Evolutionary conservation across 306 rosid species (phyloP).

Genomic region (Corylus heterophylla): DNA sequence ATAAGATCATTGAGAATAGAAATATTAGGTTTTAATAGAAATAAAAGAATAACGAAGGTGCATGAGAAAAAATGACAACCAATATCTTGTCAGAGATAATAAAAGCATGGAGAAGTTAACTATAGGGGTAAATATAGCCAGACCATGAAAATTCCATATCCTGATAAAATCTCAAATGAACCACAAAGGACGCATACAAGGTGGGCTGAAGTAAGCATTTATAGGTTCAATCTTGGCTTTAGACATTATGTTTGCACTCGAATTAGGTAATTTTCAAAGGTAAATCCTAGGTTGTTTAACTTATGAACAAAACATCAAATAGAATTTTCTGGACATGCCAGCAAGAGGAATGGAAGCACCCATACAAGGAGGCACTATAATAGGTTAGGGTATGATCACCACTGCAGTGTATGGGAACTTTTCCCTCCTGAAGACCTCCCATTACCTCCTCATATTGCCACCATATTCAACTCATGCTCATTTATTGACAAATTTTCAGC

Average conservation of each 20-base stretch:
- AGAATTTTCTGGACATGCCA: neutral
- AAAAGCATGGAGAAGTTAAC: neutral
- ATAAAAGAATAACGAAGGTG: neutral
- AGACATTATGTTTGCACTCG: neutral
- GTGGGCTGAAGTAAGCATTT: neutral
- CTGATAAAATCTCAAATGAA: neutral
- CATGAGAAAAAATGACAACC: neutral
- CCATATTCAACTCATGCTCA: neutral
- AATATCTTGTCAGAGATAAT: neutral
- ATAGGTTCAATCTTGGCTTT: neutral
- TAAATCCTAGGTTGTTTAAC: neutral
- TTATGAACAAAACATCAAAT: neutral
- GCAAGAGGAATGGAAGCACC: neutral
- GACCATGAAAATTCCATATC: neutral
- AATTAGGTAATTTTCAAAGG: neutral
- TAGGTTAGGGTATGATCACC: neutral
- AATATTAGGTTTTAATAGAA: neutral
- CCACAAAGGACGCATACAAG: neutral
- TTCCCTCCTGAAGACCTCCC: neutral
- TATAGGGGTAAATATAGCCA: neutral
- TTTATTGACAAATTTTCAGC: neutral
- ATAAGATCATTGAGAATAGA: too few species aligned
- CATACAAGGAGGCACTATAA: neutral
- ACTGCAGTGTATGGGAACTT: neutral
- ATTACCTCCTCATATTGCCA: neutral